Percentiles rank a stretch among this genome's conserved stretches.
Evolutionary conservation across 768 basidiomycete species (phyloP).

Genomic region (Auriculariales sp.): DNA sequence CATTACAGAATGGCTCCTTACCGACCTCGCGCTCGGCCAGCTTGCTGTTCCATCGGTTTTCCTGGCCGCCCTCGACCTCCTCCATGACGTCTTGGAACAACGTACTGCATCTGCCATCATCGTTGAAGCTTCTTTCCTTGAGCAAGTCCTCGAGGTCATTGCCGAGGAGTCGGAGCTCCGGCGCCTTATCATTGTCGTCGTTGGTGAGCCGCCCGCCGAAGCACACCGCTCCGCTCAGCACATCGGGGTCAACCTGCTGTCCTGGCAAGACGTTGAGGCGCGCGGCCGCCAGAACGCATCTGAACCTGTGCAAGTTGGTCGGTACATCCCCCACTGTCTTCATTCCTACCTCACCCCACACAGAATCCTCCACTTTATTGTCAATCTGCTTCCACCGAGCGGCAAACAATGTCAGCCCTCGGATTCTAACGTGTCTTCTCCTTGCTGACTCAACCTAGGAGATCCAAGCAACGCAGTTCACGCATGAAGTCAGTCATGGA

Average conservation of each 20-base stretch:
- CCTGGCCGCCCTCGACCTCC: constrained; percentile 40
- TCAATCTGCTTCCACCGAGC: constrained; percentile 52
- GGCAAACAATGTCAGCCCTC: constrained; percentile 14
- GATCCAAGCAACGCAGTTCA: constrained; percentile 49
- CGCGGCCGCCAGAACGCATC: no score
- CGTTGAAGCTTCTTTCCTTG: constrained; percentile 49
- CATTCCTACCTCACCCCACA: no score
- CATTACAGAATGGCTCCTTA: constrained; percentile 55
- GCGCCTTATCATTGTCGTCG: constrained; percentile 49
- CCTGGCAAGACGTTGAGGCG: constrained; percentile 58
- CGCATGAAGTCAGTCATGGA: constrained; percentile 38
- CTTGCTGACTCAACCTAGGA: constrained; percentile 20
- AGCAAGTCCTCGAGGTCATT: constrained; percentile 54
- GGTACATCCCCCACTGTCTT: no score
- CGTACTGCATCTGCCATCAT: constrained; percentile 65
- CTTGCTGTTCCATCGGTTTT: constrained; percentile 58
- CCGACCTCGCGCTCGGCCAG: constrained; percentile 64
- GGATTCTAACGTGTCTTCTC: not conserved
- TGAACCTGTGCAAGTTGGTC: no score
- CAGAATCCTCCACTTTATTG: constrained; percentile 49
- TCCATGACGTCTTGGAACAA: constrained; percentile 47
- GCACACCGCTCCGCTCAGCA: constrained; percentile 22
- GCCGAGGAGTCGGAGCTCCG: constrained; percentile 40
- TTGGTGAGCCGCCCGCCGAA: constrained; percentile 44
- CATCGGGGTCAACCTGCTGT: constrained; percentile 25